A percentile compares a stretch with the other conserved stretches of the same genome.
Evolutionary conservation across 2,329 filamentous ascomycete genomes (phyloP).

Genomic region (Grosmannia huntii): DNA sequence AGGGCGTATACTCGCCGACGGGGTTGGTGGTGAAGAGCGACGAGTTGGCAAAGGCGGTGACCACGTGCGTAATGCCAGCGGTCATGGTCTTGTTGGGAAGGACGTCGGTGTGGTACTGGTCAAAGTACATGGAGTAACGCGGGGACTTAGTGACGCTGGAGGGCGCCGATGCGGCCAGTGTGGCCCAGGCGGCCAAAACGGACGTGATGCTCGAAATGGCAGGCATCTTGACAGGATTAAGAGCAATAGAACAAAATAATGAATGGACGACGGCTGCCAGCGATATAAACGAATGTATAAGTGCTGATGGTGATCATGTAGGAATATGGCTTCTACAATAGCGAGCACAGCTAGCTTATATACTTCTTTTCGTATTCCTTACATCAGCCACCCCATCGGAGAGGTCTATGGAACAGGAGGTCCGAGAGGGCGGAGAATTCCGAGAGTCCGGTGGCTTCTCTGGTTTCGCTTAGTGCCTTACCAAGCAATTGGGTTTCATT

Average conservation of each 20-base stretch:
- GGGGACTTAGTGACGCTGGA: not conserved
- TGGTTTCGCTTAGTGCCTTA: not conserved
- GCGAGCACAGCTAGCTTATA: not conserved
- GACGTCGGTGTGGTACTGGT: conserved; percentile 8
- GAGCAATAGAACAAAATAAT: too few relatives aligned
- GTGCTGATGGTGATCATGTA: not conserved
- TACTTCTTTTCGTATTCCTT: not conserved
- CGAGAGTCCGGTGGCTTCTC: not conserved
- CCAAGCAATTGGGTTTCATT: not conserved
- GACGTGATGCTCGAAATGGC: not conserved
- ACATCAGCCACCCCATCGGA: not conserved
- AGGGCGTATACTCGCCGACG: conserved; percentile 34
- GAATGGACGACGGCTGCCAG: not conserved
- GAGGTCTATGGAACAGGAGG: not conserved
- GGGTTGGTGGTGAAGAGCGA: conserved; percentile 33
- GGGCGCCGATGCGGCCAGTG: not conserved
- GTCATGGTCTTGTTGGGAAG: conserved; percentile 8
- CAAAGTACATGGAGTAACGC: conserved; percentile 7
- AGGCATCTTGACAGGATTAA: not conserved
- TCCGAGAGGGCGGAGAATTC: not conserved
- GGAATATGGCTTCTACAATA: not conserved
- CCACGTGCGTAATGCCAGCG: conserved; percentile 35
- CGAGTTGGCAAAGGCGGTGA: conserved; percentile 40
- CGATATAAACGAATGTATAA: not conserved
- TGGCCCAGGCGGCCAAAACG: not conserved